Base-by-base conservation (phyloP, 1,284 basidiomycete species). In the Puccinia hordei region DNA sequence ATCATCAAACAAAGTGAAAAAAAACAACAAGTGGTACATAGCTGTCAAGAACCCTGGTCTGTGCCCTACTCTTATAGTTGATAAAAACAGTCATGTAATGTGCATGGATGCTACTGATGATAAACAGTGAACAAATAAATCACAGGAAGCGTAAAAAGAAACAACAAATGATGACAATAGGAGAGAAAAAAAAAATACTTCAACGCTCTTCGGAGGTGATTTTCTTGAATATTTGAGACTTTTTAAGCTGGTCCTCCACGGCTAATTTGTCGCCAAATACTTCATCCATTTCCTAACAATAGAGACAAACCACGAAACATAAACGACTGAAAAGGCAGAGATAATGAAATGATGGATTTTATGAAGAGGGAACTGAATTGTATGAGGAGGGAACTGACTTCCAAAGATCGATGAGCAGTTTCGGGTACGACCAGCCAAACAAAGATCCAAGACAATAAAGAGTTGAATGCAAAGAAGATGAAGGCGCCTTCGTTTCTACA, bases 381-480 rank as follows among this genome's bases (percentile, higher is more conserved):
- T 46, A 35, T 35, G 4, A 69, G 71, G 46, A 33, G 1, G 35
- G n/a, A 27, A 61, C 65, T 55, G 41, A 79, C 77, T 41, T 79
- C 77, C 46, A 79, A 72, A 12, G 77, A 71, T 38, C 53, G 22
- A 72, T 72, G n/a, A n/a, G 77, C 77, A 12, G 30, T 82, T 73
- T 82, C 81, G 0, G 82, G 82, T 0, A 82, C 77, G 71, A 79
- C 75, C 33, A 82, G 77, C 78, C 69, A 73, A 15, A 81, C 66
- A n/a, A 79, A 82, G 24, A 81, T 41, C 38, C 74, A 51, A 9
- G 78, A 82, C 15, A 82, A 41, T 33, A 78, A 49, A 30, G 77
- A 72, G 27, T 76, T 82, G 6, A 27, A 35, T 24, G 66, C 82
- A 57, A 82, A 82, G 72, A 82, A 82, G 51, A 82, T 61, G 35